Percentiles rank a stretch among this genome's conserved stretches.
These are phyloP conservation scores for Lachnellula willkommii DNA, from an alignment of 2,329 filamentous ascomycete genomes.

Conservation along the genomic window DNA sequence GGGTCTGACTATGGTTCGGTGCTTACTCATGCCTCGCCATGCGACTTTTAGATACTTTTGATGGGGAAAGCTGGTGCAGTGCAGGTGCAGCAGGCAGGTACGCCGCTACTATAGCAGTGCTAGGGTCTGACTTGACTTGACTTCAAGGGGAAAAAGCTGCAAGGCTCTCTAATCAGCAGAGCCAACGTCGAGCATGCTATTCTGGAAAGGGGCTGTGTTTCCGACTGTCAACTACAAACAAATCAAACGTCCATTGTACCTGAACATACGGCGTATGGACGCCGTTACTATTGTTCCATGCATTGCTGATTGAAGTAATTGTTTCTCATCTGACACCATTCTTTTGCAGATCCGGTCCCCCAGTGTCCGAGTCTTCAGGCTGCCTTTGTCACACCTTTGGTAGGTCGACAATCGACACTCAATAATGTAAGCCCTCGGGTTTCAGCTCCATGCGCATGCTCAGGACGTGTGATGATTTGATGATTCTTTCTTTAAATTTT, in stretches of 20 bases:
- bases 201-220: constrained; percentile 8
- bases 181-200: constrained; percentile 1
- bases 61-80: not conserved
- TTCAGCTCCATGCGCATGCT: constrained; percentile 1
- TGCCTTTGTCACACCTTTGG: not conserved
- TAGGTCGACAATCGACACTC: not conserved
- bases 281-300: too few species aligned
- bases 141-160: not conserved
- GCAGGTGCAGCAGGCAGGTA: too few species aligned
- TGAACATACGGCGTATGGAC: too few species aligned
- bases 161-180: not conserved
- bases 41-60: not conserved
- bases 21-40: not conserved
- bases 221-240: not conserved
- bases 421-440: not conserved
- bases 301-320: not conserved
- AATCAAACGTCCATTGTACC: not conserved
- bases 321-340: not conserved
- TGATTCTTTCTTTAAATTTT: constrained; percentile 1
- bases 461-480: not conserved
- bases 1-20: not conserved
- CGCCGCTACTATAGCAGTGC: too few species aligned
- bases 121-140: not conserved
- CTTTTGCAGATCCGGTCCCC: not conserved
- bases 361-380: not conserved